phyloP scores from a whole-genome alignment of 2,329 filamentous ascomycete species.

The Sporothrix phasma region DNA sequence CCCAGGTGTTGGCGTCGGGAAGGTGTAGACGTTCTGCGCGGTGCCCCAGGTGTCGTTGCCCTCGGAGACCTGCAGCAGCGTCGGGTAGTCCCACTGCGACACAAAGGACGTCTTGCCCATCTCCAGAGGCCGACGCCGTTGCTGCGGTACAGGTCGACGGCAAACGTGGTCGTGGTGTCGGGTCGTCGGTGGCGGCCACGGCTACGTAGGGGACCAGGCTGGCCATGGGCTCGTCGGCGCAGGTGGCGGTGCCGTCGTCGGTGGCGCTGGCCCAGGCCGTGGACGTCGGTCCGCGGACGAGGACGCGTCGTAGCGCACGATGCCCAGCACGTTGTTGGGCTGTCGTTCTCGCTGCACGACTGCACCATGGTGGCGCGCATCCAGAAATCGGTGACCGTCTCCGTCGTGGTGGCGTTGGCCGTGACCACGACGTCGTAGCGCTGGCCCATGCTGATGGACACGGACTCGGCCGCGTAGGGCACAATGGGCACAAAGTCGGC shows the following conservation, averaged over 20 bases:
- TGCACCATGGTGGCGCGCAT: conserved; percentile 13
- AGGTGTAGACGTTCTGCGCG: conserved; percentile 13
- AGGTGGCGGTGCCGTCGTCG: conserved; percentile 12
- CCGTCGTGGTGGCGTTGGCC: conserved; percentile 15
- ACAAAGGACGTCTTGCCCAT: conserved; percentile 20
- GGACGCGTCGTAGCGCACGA: conserved; percentile 15
- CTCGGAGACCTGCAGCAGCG: conserved; percentile 15
- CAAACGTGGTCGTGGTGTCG: conserved; percentile 9
- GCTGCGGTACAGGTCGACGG: conserved; percentile 2
- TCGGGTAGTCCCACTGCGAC: conserved; percentile 21
- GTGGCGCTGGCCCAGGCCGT: conserved; percentile 9
- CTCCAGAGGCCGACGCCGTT: conserved; percentile 20
- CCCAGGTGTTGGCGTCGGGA: conserved; percentile 15
- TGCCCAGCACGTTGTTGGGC: conserved; percentile 13
- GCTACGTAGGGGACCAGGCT: conserved; percentile 23
- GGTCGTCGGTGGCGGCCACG: conserved; percentile 15
- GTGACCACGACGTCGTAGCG: conserved; percentile 23
- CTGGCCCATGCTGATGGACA: conserved; percentile 41
- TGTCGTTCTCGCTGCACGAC: conserved; percentile 13
- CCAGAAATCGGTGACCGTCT: conserved; percentile 5
- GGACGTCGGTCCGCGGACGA: conserved; percentile 12
- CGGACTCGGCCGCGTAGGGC: conserved; percentile 24
- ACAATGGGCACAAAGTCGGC: conserved; percentile 38
- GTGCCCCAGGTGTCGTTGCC: conserved; percentile 15
- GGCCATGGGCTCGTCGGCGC: conserved; percentile 21